phyloP scores from a whole-genome alignment of 73 alveolate genomes.

The Paramecium biaurelia region DNA sequence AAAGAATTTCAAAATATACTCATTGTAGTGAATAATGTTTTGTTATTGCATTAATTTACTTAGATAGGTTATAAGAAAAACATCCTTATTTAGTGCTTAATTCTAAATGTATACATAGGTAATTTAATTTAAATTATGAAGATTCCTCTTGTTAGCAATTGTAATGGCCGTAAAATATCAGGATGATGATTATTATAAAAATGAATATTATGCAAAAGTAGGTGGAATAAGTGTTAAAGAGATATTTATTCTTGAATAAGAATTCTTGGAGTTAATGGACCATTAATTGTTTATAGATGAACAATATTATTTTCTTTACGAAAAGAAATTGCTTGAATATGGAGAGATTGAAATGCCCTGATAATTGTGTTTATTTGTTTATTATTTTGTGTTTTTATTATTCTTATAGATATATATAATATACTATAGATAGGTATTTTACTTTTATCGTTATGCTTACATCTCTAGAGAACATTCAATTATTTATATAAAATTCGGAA shows the following conservation, averaged over 20 bases:
- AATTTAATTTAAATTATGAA: background rate
- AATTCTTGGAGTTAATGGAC: slow-evolving; percentile 74
- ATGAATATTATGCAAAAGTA: slow-evolving; percentile 76
- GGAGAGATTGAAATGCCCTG: slow-evolving; percentile 25
- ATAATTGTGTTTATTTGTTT: background rate
- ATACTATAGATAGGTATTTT: too few species aligned
- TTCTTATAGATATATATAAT: too few species aligned
- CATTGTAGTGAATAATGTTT: slow-evolving; percentile 69
- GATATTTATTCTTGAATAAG: slow-evolving; percentile 69
- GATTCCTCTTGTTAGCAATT: slow-evolving; percentile 75
- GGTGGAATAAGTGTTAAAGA: slow-evolving; percentile 80
- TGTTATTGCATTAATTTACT: slow-evolving; percentile 70
- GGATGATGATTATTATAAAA: slow-evolving; percentile 74
- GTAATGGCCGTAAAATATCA: slow-evolving; percentile 74
- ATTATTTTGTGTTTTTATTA: background rate
- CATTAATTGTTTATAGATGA: slow-evolving; percentile 69
- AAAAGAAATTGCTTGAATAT: slow-evolving; percentile 4
- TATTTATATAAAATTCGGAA: background rate
- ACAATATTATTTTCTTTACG: slow-evolving; percentile 65
- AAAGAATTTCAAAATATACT: slow-evolving; percentile 71
- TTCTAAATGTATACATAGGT: slow-evolving; percentile 66
- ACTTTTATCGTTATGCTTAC: too few species aligned
- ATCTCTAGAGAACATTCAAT: background rate
- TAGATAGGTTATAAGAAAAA: slow-evolving; percentile 69
- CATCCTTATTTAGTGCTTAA: slow-evolving; percentile 59